phyloP scores from a whole-genome alignment of 225 moss, liverwort and hornwort species.

The Bryoerythrophyllum caledonicum region DNA sequence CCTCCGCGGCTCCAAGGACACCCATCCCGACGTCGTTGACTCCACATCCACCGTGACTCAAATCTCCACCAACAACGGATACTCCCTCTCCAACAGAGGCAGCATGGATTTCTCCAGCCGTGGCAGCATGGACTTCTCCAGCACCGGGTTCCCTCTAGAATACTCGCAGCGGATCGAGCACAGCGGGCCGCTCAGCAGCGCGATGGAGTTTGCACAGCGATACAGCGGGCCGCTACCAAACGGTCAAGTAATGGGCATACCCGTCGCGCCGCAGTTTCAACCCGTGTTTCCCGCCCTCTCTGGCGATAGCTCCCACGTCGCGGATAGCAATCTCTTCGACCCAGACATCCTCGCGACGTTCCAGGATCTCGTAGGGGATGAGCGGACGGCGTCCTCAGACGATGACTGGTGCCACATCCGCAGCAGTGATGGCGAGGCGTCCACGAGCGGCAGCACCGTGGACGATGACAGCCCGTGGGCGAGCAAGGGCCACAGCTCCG shows the following conservation, averaged over 20 bases:
- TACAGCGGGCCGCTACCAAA: conserved; percentile 39
- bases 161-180: conserved; percentile 17
- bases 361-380: conserved; percentile 38
- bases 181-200: conserved; percentile 42
- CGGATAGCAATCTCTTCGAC: conserved; percentile 51
- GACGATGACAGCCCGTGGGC: conserved; percentile 42
- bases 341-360: conserved; percentile 60
- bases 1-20: conserved; percentile 25
- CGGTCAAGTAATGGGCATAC: conserved; percentile 59
- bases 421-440: conserved; percentile 46
- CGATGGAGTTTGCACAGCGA: conserved; percentile 34
- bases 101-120: conserved; percentile 48
- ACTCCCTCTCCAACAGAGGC: conserved; percentile 25
- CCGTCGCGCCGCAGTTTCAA: conserved; percentile 30
- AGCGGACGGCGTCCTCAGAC: conserved; percentile 41
- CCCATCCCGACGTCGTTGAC: conserved; percentile 21
- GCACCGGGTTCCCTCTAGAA: conserved; percentile 23
- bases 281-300: conserved; percentile 31
- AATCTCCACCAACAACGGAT: conserved; percentile 41
- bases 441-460: conserved; percentile 44
- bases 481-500: not conserved
- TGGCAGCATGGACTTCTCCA: conserved; percentile 41
- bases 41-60: conserved; percentile 39
- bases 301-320: conserved; percentile 1
- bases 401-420: conserved; percentile 60